Evolutionary conservation across 768 basidiomycete species (phyloP), one percentile per base, ranked within the genome.

Genomic region (Hysterangium stoloniferum): DNA sequence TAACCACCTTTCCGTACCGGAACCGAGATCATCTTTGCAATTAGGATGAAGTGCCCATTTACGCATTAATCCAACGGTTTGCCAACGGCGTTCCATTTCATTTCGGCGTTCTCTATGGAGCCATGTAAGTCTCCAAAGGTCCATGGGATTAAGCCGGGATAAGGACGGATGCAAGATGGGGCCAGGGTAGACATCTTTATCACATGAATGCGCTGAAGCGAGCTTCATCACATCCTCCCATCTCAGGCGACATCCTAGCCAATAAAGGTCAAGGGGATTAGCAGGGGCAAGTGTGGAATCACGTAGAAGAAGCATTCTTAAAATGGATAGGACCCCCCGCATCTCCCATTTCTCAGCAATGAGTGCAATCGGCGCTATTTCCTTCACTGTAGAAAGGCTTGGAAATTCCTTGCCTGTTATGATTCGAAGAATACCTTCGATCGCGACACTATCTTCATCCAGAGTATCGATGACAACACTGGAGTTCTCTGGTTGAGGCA

Each of bases 281-380:
- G 33, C 9, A 9, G 33, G 17, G 33, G 33, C 9, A 34, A 34
- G 9, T 9, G 9, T 17, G 9, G 33, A 17, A 38, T 76, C 65
- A 31, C 68, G 64, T 20, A 75, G 63, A 37, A 82, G 68, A 15
- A 78, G 69, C 29, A 78, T 72, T 31, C 79, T 77, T 43, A 82
- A 62, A 56, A 82, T 73, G 6, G 78, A 80, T 52, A 70, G 66
- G 1, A 80, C 78, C 0, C 82, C 82, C 0, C 76, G 72, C 77
- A 81, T 83, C 33, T 83, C 82, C 60, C 83, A 84, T 58, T 81
- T 82, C 58, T 84, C 80, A 0, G 80, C 75, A 0, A 79, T 78
- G 47, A 72, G n/a, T n/a, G 78, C 12, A 83, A 64, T n/a, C 84
- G 57, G 2, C 70, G 61, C 48, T 84, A 28, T 63, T 52, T 55